These are phyloP conservation scores for Plasmodium sp. DNA, from an alignment of 169 alveolate species.

Conservation along the genomic window DNA sequence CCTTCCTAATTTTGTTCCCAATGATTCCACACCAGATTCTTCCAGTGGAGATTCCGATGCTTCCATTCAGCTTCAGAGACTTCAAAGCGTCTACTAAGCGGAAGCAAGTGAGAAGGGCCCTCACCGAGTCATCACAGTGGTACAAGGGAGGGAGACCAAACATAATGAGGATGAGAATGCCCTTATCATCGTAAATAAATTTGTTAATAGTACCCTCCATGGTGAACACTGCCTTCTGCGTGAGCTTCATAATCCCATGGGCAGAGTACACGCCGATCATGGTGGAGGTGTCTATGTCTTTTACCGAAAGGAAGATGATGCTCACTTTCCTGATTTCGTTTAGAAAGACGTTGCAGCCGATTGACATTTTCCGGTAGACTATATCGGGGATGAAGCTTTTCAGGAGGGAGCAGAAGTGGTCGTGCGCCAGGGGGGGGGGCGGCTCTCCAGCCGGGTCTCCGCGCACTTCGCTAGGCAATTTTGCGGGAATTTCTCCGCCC, in stretches of 20 bases:
- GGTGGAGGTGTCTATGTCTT: conserved; percentile 81
- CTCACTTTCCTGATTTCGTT: conserved; percentile 87
- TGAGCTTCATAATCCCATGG: conserved; percentile 76
- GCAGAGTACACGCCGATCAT: conserved; percentile 77
- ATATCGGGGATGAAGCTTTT: conserved; percentile 85
- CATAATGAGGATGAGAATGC: conserved; percentile 83
- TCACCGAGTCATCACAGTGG: conserved; percentile 87
- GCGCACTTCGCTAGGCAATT: background rate
- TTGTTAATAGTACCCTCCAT: conserved; percentile 88
- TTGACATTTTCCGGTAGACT: conserved; percentile 79
- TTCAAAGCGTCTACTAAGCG: conserved; percentile 80
- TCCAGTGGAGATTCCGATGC: conserved; percentile 88
- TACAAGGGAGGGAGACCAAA: conserved; percentile 90
- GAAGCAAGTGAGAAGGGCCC: conserved; percentile 85
- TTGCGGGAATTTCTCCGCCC: background rate
- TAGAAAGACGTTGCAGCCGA: conserved; percentile 83
- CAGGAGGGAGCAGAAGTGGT: conserved; percentile 73
- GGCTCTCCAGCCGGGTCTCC: background rate
- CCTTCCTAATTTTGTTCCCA: conserved; percentile 87
- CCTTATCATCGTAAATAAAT: conserved; percentile 88
- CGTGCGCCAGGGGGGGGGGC: background rate
- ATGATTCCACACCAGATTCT: conserved; percentile 89
- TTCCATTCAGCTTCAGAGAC: conserved; percentile 81
- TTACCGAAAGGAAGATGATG: conserved; percentile 84
- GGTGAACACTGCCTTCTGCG: conserved; percentile 78